Percentiles rank a stretch among this genome's conserved stretches.
These are phyloP conservation scores for Mrakia frigida DNA, from an alignment of 768 basidiomycete genomes.

Conservation along the genomic window DNA sequence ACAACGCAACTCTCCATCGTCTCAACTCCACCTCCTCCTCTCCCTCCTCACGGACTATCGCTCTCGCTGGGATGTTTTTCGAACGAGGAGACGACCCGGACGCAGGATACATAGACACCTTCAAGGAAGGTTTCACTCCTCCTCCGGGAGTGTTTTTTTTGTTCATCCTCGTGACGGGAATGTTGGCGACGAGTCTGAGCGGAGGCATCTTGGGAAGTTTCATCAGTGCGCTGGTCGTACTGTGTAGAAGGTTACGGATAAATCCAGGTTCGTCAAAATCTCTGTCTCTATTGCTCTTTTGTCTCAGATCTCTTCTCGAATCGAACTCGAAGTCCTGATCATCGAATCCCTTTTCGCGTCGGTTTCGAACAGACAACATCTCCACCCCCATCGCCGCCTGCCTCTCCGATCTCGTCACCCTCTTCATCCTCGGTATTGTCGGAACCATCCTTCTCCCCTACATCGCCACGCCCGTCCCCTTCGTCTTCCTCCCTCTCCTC, in stretches of 20 bases:
- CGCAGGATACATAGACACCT: conserved; percentile 27
- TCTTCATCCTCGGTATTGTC: conserved; percentile 66
- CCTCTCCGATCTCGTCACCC: conserved; percentile 85
- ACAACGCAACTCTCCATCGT: conserved; percentile 15
- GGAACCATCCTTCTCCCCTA: conserved; percentile 38
- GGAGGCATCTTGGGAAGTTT: conserved; percentile 80
- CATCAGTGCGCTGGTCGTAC: conserved; percentile 77
- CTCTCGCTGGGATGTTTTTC: conserved; percentile 22
- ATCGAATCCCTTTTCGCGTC: background rate
- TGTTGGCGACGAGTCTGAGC: conserved; percentile 65
- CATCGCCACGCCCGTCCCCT: conserved; percentile 26
- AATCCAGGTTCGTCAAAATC: conserved; percentile 65
- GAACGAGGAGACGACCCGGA: conserved; percentile 27
- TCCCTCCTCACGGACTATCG: conserved; percentile 17
- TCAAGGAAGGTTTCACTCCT: conserved; percentile 43
- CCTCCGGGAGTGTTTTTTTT: conserved; percentile 47
- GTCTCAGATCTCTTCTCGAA: background rate
- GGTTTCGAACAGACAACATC: conserved; percentile 80
- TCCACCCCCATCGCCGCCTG: conserved; percentile 89
- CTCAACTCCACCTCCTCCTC: background rate
- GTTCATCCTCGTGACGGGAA: conserved; percentile 50
- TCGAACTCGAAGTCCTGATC: no score
- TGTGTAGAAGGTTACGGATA: conserved; percentile 66
- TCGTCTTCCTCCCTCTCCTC: conserved; percentile 36
- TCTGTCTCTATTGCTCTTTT: no score